Conservation (phyloP, 768 basidiomycete species). For the Butyriboletus loyo region DNA sequence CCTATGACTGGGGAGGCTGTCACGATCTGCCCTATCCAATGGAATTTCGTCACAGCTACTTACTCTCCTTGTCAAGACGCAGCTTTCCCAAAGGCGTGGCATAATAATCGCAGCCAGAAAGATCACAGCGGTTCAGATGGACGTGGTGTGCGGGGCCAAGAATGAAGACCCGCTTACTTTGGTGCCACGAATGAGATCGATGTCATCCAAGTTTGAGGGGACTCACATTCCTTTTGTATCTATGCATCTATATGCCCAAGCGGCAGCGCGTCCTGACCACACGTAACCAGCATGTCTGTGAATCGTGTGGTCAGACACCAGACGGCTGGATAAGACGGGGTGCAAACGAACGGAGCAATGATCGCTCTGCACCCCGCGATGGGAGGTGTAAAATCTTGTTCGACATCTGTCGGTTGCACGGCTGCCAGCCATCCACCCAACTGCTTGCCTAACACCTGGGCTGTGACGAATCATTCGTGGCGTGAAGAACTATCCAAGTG, state of each 20-base stretch:
- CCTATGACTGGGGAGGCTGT: slow-evolving; percentile 15
- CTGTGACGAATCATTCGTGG: slow-evolving; percentile 37
- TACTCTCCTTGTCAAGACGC: slow-evolving; percentile 76
- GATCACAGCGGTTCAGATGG: slow-evolving; percentile 82
- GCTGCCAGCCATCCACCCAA: slow-evolving; percentile 60
- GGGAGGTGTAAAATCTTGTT: slow-evolving; percentile 58
- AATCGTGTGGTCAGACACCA: slow-evolving; percentile 7
- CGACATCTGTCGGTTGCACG: slow-evolving; percentile 48
- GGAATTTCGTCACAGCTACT: slow-evolving; percentile 24
- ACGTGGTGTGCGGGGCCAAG: slow-evolving; percentile 95
- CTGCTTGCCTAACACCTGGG: slow-evolving; percentile 53
- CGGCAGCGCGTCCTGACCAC: slow-evolving; percentile 91
- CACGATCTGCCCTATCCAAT: not conserved
- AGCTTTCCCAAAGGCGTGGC: slow-evolving; percentile 84
- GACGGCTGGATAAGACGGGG: not conserved
- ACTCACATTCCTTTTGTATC: slow-evolving; percentile 78
- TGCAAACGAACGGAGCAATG: slow-evolving; percentile 80
- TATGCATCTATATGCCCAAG: slow-evolving; percentile 93
- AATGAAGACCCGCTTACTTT: slow-evolving; percentile 87
- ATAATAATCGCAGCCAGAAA: slow-evolving; percentile 76
- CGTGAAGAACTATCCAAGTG: slow-evolving; percentile 13
- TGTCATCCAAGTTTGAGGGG: not conserved
- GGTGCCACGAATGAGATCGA: slow-evolving; percentile 7
- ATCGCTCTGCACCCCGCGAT: slow-evolving; percentile 77
- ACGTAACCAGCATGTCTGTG: slow-evolving; percentile 91